These are phyloP conservation scores for Backusella tuberculispora DNA, from an alignment of 192 early-diverging fungal species.

Conservation along the genomic window DNA sequence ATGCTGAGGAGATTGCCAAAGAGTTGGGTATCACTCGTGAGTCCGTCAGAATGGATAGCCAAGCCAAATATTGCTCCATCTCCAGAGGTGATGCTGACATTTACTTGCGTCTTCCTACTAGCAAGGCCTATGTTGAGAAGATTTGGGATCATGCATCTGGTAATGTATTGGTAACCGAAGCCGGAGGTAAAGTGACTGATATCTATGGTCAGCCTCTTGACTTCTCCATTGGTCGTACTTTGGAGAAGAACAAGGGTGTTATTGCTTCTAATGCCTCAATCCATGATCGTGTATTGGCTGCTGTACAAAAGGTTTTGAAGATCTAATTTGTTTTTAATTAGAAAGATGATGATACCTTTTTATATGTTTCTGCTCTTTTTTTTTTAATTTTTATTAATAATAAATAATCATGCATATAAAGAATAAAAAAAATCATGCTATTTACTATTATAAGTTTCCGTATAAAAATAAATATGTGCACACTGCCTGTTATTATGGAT, in stretches of 20 bases:
- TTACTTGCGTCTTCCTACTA: conserved; percentile 84
- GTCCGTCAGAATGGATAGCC: conserved; percentile 93
- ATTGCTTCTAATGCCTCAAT: conserved; percentile 79
- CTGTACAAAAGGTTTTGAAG: conserved; percentile 66
- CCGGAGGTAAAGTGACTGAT: conserved; percentile 90
- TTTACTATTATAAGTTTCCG: too few relatives aligned
- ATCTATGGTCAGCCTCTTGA: conserved; percentile 83
- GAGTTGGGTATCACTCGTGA: conserved; percentile 78
- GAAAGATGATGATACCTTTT: background rate
- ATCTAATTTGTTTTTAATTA: conserved; percentile 8
- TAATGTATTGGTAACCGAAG: conserved; percentile 85
- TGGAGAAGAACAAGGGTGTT: conserved; percentile 87
- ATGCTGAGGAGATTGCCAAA: conserved; percentile 77
- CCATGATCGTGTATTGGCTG: conserved; percentile 76
- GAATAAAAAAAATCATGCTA: too few relatives aligned
- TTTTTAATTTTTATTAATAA: background rate
- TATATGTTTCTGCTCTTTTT: background rate
- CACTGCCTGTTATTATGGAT: too few relatives aligned
- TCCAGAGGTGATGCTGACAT: conserved; percentile 94
- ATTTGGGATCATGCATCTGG: conserved; percentile 99
- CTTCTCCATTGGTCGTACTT: conserved; percentile 85
- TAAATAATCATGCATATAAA: too few relatives aligned
- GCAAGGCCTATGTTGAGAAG: conserved; percentile 89
- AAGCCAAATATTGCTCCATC: conserved; percentile 95
- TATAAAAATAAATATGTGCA: too few relatives aligned